Conservation (phyloP, 805 yeast genomes). For the Jamesozyma hellenica region DNA sequence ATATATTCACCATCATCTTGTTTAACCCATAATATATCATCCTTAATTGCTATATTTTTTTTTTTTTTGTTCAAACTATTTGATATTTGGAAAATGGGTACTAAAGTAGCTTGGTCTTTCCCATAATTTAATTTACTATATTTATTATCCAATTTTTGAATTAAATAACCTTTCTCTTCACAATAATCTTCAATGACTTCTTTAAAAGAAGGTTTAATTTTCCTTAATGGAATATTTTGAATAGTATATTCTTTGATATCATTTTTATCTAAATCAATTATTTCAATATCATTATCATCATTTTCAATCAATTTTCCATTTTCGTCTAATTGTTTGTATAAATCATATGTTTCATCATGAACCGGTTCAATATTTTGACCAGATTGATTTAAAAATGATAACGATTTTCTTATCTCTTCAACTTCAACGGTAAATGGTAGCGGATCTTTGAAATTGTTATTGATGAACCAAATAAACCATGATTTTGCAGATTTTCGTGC, state of each 20-base stretch:
- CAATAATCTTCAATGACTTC: constrained; percentile 62
- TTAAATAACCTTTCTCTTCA: constrained; percentile 34
- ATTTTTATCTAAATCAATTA: too few species aligned
- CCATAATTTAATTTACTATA: constrained; percentile 19
- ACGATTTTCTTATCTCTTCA: constrained; percentile 2
- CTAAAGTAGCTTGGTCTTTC: constrained; percentile 18
- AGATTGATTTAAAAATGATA: constrained; percentile 6
- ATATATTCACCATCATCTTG: constrained; percentile 11
- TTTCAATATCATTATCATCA: neutral
- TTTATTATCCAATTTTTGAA: constrained; percentile 11
- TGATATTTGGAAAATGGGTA: constrained; percentile 17
- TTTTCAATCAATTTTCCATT: neutral
- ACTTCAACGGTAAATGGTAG: neutral
- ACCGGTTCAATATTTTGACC: constrained; percentile 5
- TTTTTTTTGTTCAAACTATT: neutral
- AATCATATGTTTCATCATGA: constrained; percentile 16
- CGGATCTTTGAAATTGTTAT: constrained; percentile 6
- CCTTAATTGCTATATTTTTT: constrained; percentile 37
- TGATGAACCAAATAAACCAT: constrained; percentile 20
- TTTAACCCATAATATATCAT: constrained; percentile 54
- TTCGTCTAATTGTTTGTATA: constrained; percentile 7
- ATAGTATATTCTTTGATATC: constrained; percentile 10
- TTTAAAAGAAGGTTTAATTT: constrained; percentile 38
- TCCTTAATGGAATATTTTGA: constrained; percentile 33
- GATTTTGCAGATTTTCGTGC: constrained; percentile 5